Percentiles rank a stretch among this genome's conserved stretches.
Conservation (phyloP, 2,329 filamentous ascomycete species). For the Blumeriella jaapii region DNA sequence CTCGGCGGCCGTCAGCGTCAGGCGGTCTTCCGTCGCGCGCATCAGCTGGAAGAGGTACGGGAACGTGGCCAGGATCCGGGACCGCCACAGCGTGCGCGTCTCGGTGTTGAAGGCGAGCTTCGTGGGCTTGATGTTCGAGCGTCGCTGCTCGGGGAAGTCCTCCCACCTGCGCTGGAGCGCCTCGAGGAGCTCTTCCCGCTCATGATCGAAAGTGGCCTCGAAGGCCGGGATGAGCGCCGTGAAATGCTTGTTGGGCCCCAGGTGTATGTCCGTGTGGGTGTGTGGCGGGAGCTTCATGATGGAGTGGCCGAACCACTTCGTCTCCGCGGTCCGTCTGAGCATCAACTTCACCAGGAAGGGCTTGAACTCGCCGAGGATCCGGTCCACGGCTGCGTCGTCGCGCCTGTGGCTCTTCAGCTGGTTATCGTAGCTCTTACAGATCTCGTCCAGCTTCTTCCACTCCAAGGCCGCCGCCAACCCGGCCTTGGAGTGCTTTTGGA, state of each 20-base stretch:
- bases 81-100: slow-evolving; percentile 3
- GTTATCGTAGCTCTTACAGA: slow-evolving; percentile 12
- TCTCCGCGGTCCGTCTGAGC: slow-evolving; percentile 13
- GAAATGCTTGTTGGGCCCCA: slow-evolving; percentile 1
- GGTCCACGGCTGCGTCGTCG: background rate
- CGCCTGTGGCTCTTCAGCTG: slow-evolving; percentile 1
- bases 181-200: background rate
- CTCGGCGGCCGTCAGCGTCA: slow-evolving; percentile 7
- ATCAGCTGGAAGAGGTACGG: slow-evolving; percentile 9
- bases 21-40: background rate
- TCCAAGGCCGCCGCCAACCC: background rate
- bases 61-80: slow-evolving; percentile 12
- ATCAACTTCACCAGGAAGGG: slow-evolving; percentile 13
- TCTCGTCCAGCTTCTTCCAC: slow-evolving; percentile 4
- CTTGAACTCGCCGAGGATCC: slow-evolving; percentile 1
- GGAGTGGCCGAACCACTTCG: slow-evolving; percentile 13
- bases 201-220: background rate
- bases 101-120: slow-evolving; percentile 6
- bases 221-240: background rate
- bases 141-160: slow-evolving; percentile 1
- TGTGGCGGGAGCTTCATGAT: slow-evolving; percentile 13
- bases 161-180: slow-evolving; percentile 4
- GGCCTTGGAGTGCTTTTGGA: slow-evolving; percentile 10
- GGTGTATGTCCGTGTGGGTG: slow-evolving; percentile 12
- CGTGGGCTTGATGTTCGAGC: background rate